These are phyloP conservation scores for Exobasidium rhododendri DNA, from an alignment of 1,284 basidiomycete genomes.

Conservation along the genomic window DNA sequence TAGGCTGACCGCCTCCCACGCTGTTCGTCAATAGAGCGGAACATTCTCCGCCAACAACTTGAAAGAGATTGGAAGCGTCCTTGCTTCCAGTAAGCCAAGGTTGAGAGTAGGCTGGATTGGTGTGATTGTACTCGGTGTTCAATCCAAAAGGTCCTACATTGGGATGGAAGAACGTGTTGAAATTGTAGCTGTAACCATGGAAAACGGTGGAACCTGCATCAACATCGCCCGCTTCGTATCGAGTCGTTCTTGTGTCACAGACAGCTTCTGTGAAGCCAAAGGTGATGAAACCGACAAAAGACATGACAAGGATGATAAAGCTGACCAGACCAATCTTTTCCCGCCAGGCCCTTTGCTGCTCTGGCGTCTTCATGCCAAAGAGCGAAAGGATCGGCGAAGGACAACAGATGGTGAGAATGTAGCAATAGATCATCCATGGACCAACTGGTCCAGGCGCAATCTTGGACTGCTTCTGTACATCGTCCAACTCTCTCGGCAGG, in stretches of 20 bases:
- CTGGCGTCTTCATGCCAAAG: conserved; percentile 80
- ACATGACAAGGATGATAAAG: conserved; percentile 79
- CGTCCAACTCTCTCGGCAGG: conserved; percentile 34
- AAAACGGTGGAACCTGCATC: conserved; percentile 80
- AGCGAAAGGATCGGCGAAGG: conserved; percentile 62
- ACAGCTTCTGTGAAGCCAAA: conserved; percentile 97
- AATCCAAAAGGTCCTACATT: conserved; percentile 32
- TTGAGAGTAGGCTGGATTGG: conserved; percentile 77
- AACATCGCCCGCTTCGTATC: conserved; percentile 75
- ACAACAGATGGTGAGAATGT: conserved; percentile 76
- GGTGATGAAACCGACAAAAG: conserved; percentile 90
- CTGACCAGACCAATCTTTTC: conserved; percentile 93
- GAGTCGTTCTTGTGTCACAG: conserved; percentile 77
- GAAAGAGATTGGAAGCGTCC: conserved; percentile 91
- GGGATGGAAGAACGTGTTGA: conserved; percentile 66
- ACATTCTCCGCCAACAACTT: conserved; percentile 81
- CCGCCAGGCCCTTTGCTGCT: conserved; percentile 92
- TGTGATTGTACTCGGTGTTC: conserved; percentile 67
- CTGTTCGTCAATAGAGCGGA: conserved; percentile 66
- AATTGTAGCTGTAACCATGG: conserved; percentile 88
- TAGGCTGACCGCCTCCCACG: conserved; percentile 48
- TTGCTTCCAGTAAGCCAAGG: conserved; percentile 75
- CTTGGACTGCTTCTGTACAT: conserved; percentile 26
- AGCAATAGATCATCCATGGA: conserved; percentile 94
- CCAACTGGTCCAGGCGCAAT: conserved; percentile 71